Evolutionary conservation across 2,329 filamentous ascomycete species (phyloP).

Genomic region (Sclerotinia spermophila): DNA sequence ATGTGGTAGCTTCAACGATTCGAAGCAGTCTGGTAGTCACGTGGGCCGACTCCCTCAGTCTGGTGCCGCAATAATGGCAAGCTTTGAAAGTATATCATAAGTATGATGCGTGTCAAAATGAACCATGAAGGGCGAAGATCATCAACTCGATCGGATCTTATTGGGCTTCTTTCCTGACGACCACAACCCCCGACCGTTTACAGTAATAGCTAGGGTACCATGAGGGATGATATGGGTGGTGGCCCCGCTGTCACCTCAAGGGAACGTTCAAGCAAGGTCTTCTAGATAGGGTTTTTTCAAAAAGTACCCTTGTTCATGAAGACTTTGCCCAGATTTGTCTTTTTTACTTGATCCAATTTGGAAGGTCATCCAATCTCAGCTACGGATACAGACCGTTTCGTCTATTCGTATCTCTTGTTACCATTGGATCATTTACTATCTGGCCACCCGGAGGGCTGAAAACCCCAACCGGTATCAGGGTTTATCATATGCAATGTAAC

Average conservation of each 20-base stretch:
- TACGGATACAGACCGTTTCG: slow-evolving; percentile 18
- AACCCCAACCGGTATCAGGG: slow-evolving; percentile 16
- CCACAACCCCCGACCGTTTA: slow-evolving; percentile 16
- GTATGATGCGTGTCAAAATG: slow-evolving; percentile 9
- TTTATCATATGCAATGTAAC: slow-evolving; percentile 14
- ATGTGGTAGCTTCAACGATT: slow-evolving; percentile 12
- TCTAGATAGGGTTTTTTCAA: neutral
- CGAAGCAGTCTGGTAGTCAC: slow-evolving; percentile 19
- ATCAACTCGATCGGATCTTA: slow-evolving; percentile 16
- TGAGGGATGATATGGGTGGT: slow-evolving; percentile 3
- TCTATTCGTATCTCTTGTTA: slow-evolving; percentile 15
- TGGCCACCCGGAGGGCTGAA: slow-evolving; percentile 15
- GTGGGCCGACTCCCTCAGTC: slow-evolving; percentile 20
- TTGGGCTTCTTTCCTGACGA: slow-evolving; percentile 8
- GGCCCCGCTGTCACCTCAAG: slow-evolving; percentile 10
- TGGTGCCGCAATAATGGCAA: slow-evolving; percentile 19
- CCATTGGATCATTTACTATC: slow-evolving; percentile 15
- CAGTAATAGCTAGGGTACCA: slow-evolving; percentile 15
- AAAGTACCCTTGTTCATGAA: slow-evolving; percentile 4
- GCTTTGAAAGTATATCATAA: slow-evolving; percentile 16
- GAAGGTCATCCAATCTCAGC: slow-evolving; percentile 20
- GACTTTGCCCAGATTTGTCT: slow-evolving; percentile 1
- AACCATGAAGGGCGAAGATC: slow-evolving; percentile 18
- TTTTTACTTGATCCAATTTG: neutral
- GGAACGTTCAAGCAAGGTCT: slow-evolving; percentile 3